These are phyloP conservation scores for Hyphopichia buzzinii DNA, from an alignment of 1,139 yeast species.

Conservation along the genomic window DNA sequence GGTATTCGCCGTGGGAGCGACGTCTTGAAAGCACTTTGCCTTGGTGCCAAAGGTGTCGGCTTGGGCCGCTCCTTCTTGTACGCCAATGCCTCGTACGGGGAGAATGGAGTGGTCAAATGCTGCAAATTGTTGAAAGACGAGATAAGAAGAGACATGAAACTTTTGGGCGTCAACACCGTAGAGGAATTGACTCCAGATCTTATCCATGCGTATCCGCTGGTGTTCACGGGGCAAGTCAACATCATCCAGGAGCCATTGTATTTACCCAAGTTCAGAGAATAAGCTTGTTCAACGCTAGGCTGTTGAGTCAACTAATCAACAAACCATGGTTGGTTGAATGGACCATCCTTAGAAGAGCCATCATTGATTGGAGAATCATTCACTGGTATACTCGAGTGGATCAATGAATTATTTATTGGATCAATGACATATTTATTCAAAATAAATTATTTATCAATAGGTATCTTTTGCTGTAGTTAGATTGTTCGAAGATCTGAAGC, in stretches of 20 bases:
- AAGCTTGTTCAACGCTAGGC: too few relatives aligned
- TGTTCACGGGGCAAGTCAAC: conserved; percentile 10
- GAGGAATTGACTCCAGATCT: conserved; percentile 7
- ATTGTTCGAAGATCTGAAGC: too few relatives aligned
- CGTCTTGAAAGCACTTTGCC: conserved; percentile 50
- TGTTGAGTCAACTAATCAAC: too few relatives aligned
- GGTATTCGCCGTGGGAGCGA: conserved; percentile 58
- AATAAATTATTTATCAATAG: too few relatives aligned
- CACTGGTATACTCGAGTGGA: too few relatives aligned
- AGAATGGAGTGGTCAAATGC: conserved; percentile 44
- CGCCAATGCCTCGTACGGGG: conserved; percentile 52
- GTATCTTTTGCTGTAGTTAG: too few relatives aligned
- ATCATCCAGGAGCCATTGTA: conserved; percentile 13
- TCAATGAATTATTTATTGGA: too few relatives aligned
- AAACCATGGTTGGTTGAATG: too few relatives aligned
- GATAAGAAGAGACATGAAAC: conserved; percentile 44
- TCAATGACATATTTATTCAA: too few relatives aligned
- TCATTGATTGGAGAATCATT: too few relatives aligned
- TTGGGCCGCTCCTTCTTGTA: conserved; percentile 50
- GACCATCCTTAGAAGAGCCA: too few relatives aligned
- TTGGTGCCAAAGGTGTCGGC: conserved; percentile 59
- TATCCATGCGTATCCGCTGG: conserved; percentile 9
- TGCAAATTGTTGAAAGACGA: conserved; percentile 45
- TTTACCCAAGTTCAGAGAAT: conserved; percentile 11
- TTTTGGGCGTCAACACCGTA: conserved; percentile 9